phyloP scores from a whole-genome alignment of 768 basidiomycete genomes.

The Xanthoconium stramineum region DNA sequence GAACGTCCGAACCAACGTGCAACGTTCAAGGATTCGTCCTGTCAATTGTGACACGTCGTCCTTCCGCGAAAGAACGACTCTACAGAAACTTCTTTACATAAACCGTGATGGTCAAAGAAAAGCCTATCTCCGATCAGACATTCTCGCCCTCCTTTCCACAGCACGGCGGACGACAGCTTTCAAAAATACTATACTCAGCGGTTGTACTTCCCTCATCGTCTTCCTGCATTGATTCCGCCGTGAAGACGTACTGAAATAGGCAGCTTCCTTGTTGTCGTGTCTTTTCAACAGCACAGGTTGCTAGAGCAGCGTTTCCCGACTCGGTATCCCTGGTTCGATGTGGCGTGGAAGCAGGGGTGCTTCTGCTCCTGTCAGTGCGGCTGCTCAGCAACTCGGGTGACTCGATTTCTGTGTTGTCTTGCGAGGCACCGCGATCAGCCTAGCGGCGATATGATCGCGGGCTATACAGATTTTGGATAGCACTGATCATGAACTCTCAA shows the following conservation, averaged over 20 bases:
- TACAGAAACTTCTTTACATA: neutral
- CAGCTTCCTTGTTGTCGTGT: constrained; percentile 15
- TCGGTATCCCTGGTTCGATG: constrained; percentile 8
- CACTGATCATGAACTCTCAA: neutral
- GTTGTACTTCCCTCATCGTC: constrained; percentile 6
- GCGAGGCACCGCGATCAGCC: constrained; percentile 1
- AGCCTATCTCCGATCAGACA: constrained; percentile 31
- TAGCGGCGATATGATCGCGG: constrained; percentile 12
- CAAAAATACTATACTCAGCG: neutral
- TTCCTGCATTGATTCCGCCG: constrained; percentile 10
- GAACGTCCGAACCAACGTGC: neutral
- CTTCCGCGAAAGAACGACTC: constrained; percentile 8
- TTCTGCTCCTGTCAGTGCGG: constrained; percentile 23
- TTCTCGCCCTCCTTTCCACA: constrained; percentile 38
- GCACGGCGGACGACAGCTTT: constrained; percentile 53
- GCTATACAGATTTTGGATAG: constrained; percentile 1
- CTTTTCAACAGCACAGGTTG: constrained; percentile 13
- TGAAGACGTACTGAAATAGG: constrained; percentile 14
- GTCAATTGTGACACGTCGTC: constrained; percentile 1
- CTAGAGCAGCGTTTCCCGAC: constrained; percentile 11
- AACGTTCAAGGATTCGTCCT: neutral
- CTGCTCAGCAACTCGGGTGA: neutral
- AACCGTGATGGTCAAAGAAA: constrained; percentile 13
- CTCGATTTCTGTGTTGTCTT: constrained; percentile 8
- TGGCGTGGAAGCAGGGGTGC: constrained; percentile 15